phyloP scores from a whole-genome alignment of 2,329 filamentous ascomycete species.

The Monosporascus ibericus region DNA sequence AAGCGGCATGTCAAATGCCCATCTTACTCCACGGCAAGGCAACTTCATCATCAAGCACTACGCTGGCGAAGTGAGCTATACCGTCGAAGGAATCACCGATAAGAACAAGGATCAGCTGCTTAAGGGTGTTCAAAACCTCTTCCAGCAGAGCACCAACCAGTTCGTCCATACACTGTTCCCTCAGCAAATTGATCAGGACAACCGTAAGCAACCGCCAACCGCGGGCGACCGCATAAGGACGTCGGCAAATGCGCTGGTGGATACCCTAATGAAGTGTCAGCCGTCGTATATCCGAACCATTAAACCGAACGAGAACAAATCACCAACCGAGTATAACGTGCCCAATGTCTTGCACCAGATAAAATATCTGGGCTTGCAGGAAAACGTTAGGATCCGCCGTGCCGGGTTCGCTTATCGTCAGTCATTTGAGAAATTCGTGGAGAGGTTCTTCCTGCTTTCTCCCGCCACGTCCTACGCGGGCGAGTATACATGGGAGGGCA shows the following conservation, averaged over 20 bases:
- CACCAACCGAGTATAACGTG: slow-evolving; percentile 83
- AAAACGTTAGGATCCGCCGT: slow-evolving; percentile 95
- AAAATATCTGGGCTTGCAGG: slow-evolving; percentile 98
- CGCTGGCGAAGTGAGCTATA: slow-evolving; percentile 92
- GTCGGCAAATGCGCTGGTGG: slow-evolving; percentile 90
- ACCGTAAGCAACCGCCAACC: slow-evolving; percentile 87
- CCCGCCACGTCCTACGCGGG: slow-evolving; percentile 93
- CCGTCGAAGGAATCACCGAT: slow-evolving; percentile 93
- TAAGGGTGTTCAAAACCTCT: slow-evolving; percentile 86
- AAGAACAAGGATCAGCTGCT: slow-evolving; percentile 98
- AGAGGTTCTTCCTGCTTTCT: slow-evolving; percentile 92
- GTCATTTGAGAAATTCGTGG: slow-evolving; percentile 96
- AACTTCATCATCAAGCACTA: slow-evolving; percentile 99
- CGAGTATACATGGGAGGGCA: slow-evolving; percentile 93
- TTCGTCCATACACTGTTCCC: slow-evolving; percentile 91
- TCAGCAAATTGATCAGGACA: slow-evolving; percentile 88
- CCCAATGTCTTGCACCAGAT: slow-evolving; percentile 95
- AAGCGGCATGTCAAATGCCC: slow-evolving; percentile 84
- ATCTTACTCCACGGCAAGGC: slow-evolving; percentile 86
- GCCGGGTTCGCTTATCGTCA: slow-evolving; percentile 97
- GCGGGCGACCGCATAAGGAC: slow-evolving; percentile 93
- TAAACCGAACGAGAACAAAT: slow-evolving; percentile 99
- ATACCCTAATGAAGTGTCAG: slow-evolving; percentile 93
- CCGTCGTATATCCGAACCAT: slow-evolving; percentile 98
- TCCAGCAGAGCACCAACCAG: slow-evolving; percentile 73